These are phyloP conservation scores for Ascoidea tarda DNA, from an alignment of 805 yeast species.

Conservation along the genomic window DNA sequence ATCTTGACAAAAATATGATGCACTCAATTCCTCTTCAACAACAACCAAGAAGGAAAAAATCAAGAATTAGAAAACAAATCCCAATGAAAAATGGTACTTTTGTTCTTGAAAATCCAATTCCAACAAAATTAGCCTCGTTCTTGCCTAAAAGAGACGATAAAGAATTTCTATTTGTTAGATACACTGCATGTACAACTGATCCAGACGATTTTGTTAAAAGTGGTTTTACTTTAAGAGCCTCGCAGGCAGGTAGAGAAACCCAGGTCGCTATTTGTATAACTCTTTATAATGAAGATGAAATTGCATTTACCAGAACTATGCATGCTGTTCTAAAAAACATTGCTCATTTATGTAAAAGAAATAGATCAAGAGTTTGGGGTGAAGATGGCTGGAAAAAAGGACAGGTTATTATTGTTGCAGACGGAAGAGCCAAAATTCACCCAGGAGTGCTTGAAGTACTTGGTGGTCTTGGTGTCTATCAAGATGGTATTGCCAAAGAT, in stretches of 20 bases:
- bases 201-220: constrained; percentile 71
- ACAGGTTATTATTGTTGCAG: constrained; percentile 82
- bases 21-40: constrained; percentile 22
- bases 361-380: constrained; percentile 85
- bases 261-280: constrained; percentile 88
- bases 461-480: constrained; percentile 93
- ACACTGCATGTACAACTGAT: constrained; percentile 90
- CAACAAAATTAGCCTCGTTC: constrained; percentile 73
- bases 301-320: constrained; percentile 80
- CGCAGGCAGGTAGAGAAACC: constrained; percentile 79
- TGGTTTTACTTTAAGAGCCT: constrained; percentile 80
- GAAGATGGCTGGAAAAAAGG: constrained; percentile 94
- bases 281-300: constrained; percentile 94
- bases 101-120: constrained; percentile 88
- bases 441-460: constrained; percentile 77
- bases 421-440: constrained; percentile 83
- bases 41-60: constrained; percentile 43
- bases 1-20: constrained; percentile 34
- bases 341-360: constrained; percentile 73
- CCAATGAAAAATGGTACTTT: constrained; percentile 68
- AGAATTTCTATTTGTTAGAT: constrained; percentile 92
- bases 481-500: constrained; percentile 94
- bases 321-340: constrained; percentile 90
- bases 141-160: constrained; percentile 81
- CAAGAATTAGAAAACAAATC: constrained; percentile 59